Evolutionary conservation across 768 basidiomycete genomes (phyloP).

Genomic region (Goffeauzyma gilvescens): DNA sequence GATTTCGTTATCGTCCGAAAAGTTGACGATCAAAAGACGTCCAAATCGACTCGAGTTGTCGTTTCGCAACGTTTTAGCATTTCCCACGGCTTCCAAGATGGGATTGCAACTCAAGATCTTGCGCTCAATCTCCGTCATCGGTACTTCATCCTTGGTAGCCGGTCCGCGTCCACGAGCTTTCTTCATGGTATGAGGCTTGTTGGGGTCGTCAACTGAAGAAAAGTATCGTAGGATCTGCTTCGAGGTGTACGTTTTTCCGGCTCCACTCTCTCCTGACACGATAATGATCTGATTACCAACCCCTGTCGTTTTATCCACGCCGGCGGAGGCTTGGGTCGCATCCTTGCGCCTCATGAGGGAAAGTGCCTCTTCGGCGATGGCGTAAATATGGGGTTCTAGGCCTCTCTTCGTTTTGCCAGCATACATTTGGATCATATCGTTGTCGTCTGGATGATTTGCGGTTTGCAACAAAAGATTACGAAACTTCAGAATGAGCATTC

Average conservation of each 20-base stretch:
- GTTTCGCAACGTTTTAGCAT: conserved; percentile 96
- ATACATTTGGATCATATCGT: conserved; percentile 93
- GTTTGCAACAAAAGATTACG: background rate
- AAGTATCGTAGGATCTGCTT: conserved; percentile 99
- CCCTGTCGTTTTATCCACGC: conserved; percentile 38
- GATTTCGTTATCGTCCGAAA: too few species aligned
- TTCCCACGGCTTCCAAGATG: conserved; percentile 95
- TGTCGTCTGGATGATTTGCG: conserved; percentile 60
- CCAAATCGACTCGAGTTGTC: conserved; percentile 98
- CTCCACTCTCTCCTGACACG: conserved; percentile 96
- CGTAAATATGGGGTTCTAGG: conserved; percentile 91
- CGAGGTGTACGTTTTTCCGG: conserved; percentile 96
- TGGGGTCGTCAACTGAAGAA: conserved; percentile 79
- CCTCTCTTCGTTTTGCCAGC: conserved; percentile 80
- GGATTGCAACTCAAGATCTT: conserved; percentile 99
- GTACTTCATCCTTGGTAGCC: conserved; percentile 24
- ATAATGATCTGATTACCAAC: conserved; percentile 93
- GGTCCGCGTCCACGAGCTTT: conserved; percentile 38
- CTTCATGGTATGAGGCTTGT: conserved; percentile 50
- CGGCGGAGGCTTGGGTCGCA: conserved; percentile 25
- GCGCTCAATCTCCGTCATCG: conserved; percentile 72
- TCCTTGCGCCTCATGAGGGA: conserved; percentile 88
- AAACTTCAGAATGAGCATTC: background rate
- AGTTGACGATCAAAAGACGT: conserved; percentile 92
- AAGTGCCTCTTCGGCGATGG: conserved; percentile 97